phyloP scores from a whole-genome alignment of 257 asterid genomes.

The Ehretia macrophylla region DNA sequence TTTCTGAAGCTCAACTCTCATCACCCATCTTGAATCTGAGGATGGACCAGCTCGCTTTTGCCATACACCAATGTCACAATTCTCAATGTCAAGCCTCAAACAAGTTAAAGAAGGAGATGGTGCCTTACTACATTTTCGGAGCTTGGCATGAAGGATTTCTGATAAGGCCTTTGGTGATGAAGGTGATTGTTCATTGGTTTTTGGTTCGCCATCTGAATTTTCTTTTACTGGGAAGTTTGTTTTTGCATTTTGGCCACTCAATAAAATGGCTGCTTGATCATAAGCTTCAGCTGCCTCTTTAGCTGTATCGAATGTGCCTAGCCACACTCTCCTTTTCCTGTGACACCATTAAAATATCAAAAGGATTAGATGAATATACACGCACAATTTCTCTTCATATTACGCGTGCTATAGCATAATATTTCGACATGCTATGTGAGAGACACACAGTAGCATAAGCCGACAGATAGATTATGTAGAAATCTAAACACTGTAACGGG shows the following conservation, averaged over 20 bases:
- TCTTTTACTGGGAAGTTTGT: constrained; percentile 59
- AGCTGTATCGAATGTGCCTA: constrained; percentile 83
- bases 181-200: constrained; percentile 1
- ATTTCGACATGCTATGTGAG: too few relatives aligned
- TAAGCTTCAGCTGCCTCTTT: constrained; percentile 83
- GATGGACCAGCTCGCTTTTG: constrained; percentile 87
- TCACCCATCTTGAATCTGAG: constrained; percentile 80
- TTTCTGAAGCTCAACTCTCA: constrained; percentile 70
- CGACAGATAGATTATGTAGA: too few relatives aligned
- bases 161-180: constrained; percentile 35
- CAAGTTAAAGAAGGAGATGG: constrained; percentile 89
- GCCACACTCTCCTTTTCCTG: constrained; percentile 88
- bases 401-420: too few relatives aligned
- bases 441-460: too few relatives aligned
- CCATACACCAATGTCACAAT: constrained; percentile 87
- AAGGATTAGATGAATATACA: neutral
- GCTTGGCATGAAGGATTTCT: constrained; percentile 68
- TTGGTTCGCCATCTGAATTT: constrained; percentile 22
- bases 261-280: constrained; percentile 72
- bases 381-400: neutral
- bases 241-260: constrained; percentile 78
- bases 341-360: neutral
- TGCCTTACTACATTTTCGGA: constrained; percentile 62
- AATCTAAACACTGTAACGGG: too few relatives aligned
- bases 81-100: constrained; percentile 74